A percentile compares a stretch with the other conserved stretches of the same genome.
Evolutionary conservation across 495 filamentous ascomycete genomes (phyloP).

Genomic region (Parachaetomium inaequale): DNA sequence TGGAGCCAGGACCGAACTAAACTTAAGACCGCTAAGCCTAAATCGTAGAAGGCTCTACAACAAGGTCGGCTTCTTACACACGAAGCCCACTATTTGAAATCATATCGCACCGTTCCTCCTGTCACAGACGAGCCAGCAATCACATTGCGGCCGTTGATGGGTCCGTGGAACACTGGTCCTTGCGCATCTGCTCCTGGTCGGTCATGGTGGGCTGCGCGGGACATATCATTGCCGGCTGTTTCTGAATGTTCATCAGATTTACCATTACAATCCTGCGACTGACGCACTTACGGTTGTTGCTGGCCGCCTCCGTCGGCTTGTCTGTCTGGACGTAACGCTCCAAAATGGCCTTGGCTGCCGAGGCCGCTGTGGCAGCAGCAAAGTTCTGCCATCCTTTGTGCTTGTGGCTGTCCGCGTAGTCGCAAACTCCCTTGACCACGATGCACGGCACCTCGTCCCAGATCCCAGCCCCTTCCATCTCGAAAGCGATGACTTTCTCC

Average conservation of each 20-base stretch:
- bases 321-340: not conserved
- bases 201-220: not conserved
- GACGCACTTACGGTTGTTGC: not conserved
- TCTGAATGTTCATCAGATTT: not conserved
- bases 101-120: not conserved
- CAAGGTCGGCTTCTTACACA: not conserved
- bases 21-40: no score
- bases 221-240: no score
- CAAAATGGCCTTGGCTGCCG: not conserved
- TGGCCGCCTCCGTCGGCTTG: not conserved
- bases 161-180: not conserved
- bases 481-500: not conserved
- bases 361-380: not conserved
- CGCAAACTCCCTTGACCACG: not conserved
- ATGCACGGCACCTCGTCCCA: not conserved
- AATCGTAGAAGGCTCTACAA: no score
- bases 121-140: not conserved
- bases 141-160: not conserved
- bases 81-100: not conserved
- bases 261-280: not conserved
- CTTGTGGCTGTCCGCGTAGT: constrained; percentile 4
- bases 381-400: not conserved
- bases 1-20: not conserved
- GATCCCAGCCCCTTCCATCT: not conserved
- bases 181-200: not conserved